phyloP scores from a whole-genome alignment of 177 flowering plant genomes.

The Vitis hybrid region DNA sequence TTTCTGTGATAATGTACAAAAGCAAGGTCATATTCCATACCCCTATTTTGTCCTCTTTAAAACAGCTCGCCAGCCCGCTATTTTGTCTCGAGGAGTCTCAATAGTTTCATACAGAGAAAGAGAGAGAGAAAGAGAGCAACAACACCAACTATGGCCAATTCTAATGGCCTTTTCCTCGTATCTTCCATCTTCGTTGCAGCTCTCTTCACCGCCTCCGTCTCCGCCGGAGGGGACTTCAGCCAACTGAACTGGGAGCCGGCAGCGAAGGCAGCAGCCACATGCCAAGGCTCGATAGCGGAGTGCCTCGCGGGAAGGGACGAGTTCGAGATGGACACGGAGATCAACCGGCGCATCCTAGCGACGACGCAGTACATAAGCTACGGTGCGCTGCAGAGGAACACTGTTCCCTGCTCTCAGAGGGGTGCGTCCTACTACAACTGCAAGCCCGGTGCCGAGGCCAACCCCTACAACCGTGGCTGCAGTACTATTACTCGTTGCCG shows the following conservation, averaged over 20 bases:
- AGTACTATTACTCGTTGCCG: constrained; percentile 50
- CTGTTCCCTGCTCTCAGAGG: constrained; percentile 51
- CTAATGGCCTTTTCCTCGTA: constrained; percentile 1
- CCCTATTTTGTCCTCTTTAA: not conserved
- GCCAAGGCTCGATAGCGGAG: constrained; percentile 39
- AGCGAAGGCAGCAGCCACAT: not conserved
- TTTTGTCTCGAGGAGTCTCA: not conserved
- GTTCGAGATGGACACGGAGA: constrained; percentile 33
- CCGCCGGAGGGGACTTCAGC: constrained; percentile 4
- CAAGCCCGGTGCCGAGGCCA: constrained; percentile 45
- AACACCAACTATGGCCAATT: constrained; percentile 18
- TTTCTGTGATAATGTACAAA: constrained; percentile 14
- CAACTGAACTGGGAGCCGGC: constrained; percentile 28
- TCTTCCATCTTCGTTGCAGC: constrained; percentile 7
- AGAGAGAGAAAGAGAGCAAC: not conserved
- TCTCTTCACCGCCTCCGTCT: constrained; percentile 6
- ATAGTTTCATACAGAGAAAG: not conserved
- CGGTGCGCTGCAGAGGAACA: constrained; percentile 37
- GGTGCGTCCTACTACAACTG: constrained; percentile 71
- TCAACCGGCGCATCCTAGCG: constrained; percentile 40
- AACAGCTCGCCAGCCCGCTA: not conserved
- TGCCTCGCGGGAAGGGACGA: constrained; percentile 27
- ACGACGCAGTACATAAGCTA: constrained; percentile 48
- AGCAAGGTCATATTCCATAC: not conserved
- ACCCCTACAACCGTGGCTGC: constrained; percentile 66